Evolutionary conservation across 495 filamentous ascomycete species (phyloP).

Genomic region (Daldinia concentrica): DNA sequence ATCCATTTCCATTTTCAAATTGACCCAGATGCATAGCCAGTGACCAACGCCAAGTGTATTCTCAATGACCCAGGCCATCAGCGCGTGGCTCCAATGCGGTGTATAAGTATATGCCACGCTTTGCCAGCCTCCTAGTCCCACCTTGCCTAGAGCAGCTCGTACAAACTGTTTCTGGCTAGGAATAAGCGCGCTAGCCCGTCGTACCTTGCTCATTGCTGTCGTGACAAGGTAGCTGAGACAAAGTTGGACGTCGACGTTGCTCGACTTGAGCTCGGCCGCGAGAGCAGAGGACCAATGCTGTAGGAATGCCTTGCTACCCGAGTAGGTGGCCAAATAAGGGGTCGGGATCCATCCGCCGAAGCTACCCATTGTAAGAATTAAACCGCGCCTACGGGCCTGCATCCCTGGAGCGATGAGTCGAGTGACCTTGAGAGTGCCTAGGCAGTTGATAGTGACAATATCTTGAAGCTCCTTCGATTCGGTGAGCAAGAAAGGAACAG

Average conservation of each 20-base stretch:
- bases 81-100: constrained; percentile 89
- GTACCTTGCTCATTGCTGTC: constrained; percentile 95
- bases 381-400: constrained; percentile 78
- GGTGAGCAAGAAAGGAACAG: constrained; percentile 86
- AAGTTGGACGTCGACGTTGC: constrained; percentile 85
- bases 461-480: constrained; percentile 78
- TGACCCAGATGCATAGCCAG: constrained; percentile 68
- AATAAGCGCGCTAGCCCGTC: constrained; percentile 75
- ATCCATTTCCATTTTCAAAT: constrained; percentile 81
- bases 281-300: constrained; percentile 95
- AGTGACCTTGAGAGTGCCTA: constrained; percentile 86
- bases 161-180: constrained; percentile 88
- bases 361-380: constrained; percentile 97
- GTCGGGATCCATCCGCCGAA: constrained; percentile 92
- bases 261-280: constrained; percentile 78
- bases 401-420: constrained; percentile 86
- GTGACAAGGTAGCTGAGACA: constrained; percentile 92
- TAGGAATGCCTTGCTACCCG: constrained; percentile 96
- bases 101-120: constrained; percentile 82
- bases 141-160: constrained; percentile 76
- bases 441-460: constrained; percentile 95
- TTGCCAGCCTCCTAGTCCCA: constrained; percentile 81
- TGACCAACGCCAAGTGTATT: constrained; percentile 74
- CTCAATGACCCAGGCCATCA: constrained; percentile 86
- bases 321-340: constrained; percentile 94